Percentiles rank a stretch among this genome's conserved stretches.
Evolutionary conservation across 306 rosid genomes (phyloP).

Genomic region (Inga leiocalycina): DNA sequence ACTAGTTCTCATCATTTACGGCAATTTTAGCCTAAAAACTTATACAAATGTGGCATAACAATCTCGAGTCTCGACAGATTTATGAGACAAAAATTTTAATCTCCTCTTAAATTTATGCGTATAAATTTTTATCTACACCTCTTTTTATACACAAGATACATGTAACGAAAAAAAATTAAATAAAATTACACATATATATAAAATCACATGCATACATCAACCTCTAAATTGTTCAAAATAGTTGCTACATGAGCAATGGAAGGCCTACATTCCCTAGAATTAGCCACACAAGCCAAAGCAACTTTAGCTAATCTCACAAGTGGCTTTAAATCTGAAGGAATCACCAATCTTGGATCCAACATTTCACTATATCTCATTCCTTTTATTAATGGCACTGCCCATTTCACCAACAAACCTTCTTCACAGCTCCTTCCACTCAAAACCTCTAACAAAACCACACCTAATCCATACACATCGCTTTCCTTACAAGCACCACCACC

Average conservation of each 20-base stretch:
- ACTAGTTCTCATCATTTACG: too few species aligned
- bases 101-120: background rate
- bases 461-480: conserved; percentile 84
- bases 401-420: conserved; percentile 61
- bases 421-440: conserved; percentile 79
- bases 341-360: conserved; percentile 62
- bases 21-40: too few species aligned
- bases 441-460: conserved; percentile 78
- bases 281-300: conserved; percentile 82
- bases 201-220: conserved; percentile 40
- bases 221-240: conserved; percentile 71
- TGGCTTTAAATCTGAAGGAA: conserved; percentile 51
- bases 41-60: background rate
- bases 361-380: conserved; percentile 57
- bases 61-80: background rate
- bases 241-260: conserved; percentile 64
- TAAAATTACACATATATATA: background rate
- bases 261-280: conserved; percentile 81
- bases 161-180: background rate
- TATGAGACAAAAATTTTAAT: background rate
- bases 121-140: background rate
- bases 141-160: background rate
- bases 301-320: conserved; percentile 79
- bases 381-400: conserved; percentile 88
- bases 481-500: conserved; percentile 56